Evolutionary conservation across 176 grass and related monocot genomes (phyloP).

Genomic region (Canna indica): DNA sequence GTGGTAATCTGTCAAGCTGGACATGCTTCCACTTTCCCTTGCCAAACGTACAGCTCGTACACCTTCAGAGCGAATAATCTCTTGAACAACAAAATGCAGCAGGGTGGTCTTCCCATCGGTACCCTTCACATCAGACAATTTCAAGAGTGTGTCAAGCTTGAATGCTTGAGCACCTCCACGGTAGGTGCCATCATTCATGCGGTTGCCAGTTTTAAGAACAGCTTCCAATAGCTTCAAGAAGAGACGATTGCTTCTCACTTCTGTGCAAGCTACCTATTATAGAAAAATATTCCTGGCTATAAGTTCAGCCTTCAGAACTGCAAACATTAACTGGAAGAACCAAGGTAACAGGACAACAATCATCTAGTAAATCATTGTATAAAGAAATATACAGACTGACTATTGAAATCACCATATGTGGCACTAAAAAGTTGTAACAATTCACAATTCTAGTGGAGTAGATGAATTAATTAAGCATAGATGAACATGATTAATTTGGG

Average conservation of each 20-base stretch:
- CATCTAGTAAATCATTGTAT: background rate
- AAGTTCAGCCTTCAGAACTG: background rate
- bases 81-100: conserved; percentile 73
- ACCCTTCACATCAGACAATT: conserved; percentile 75
- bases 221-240: conserved; percentile 93
- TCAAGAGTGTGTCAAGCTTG: conserved; percentile 82
- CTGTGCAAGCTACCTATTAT: conserved; percentile 53
- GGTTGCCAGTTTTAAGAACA: conserved; percentile 79
- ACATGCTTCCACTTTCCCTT: conserved; percentile 18
- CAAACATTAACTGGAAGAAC: background rate
- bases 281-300: background rate
- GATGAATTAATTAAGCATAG: no score
- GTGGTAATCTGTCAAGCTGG: conserved; percentile 9
- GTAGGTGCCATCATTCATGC: conserved; percentile 77
- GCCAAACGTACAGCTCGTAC: conserved; percentile 36
- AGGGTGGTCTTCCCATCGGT: conserved; percentile 80
- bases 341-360: background rate
- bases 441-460: no score
- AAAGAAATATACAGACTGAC: background rate
- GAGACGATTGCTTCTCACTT: conserved; percentile 65
- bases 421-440: no score
- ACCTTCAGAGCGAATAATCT: conserved; percentile 73
- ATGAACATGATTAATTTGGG: no score
- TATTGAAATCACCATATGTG: no score
- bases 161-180: conserved; percentile 72